phyloP scores from a whole-genome alignment of 1,284 basidiomycete genomes.

The Ustilago shanxiensis region DNA sequence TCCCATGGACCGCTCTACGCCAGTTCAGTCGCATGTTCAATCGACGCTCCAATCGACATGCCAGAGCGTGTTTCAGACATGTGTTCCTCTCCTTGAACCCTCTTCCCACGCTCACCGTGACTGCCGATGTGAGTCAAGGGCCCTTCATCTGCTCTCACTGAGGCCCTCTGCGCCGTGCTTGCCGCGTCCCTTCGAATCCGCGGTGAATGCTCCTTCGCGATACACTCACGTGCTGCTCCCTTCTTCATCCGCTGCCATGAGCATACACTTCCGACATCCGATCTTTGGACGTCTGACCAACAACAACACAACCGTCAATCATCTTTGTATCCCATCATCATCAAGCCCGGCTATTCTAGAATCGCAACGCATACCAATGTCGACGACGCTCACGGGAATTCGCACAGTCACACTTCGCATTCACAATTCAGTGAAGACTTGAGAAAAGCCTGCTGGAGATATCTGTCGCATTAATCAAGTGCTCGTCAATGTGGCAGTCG shows the following conservation, averaged over 20 bases:
- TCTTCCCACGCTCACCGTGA: constrained; percentile 1
- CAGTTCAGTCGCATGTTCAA: background rate
- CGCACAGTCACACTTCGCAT: background rate
- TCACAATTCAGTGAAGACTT: background rate
- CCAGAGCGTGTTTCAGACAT: constrained; percentile 34
- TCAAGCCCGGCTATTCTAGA: background rate
- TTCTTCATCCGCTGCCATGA: background rate
- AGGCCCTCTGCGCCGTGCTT: background rate
- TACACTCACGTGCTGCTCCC: constrained; percentile 11
- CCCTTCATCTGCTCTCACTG: background rate
- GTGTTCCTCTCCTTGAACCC: constrained; percentile 1
- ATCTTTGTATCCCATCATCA: background rate
- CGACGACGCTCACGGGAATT: background rate
- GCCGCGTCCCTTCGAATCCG: background rate
- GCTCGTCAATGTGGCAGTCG: constrained; percentile 8
- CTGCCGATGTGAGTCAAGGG: background rate
- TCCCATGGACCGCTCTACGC: background rate
- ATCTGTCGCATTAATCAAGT: constrained; percentile 21
- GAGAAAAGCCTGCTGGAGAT: constrained; percentile 10
- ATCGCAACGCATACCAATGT: background rate
- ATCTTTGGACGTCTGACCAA: background rate
- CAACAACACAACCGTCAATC: background rate
- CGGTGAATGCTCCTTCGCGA: constrained; percentile 3
- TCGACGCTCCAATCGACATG: constrained; percentile 10
- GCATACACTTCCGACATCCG: constrained; percentile 10